phyloP scores from a whole-genome alignment of 2,329 filamentous ascomycete genomes.

The Hymenotorrendiella dingleyae region DNA sequence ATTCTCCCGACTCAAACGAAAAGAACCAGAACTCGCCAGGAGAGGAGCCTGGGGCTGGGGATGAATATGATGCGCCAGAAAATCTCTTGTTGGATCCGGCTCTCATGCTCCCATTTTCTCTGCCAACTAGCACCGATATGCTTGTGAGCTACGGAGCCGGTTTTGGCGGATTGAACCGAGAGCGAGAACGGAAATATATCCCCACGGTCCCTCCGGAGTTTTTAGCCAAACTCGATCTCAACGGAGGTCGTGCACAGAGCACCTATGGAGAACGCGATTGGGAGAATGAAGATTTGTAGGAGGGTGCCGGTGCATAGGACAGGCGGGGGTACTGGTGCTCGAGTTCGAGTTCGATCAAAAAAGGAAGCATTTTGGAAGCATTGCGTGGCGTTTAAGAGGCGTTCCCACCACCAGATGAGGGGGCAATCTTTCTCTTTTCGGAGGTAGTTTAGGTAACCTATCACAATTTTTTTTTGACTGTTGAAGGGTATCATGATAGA shows the following conservation, averaged over 20 bases:
- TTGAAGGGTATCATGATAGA: no score
- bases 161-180: slow-evolving; percentile 85
- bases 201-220: slow-evolving; percentile 94
- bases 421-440: no score
- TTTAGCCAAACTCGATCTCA: slow-evolving; percentile 70
- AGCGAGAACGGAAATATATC: slow-evolving; percentile 90
- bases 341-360: not conserved
- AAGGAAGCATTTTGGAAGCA: slow-evolving; percentile 9
- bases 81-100: slow-evolving; percentile 81
- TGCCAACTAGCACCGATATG: slow-evolving; percentile 97
- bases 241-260: slow-evolving; percentile 43
- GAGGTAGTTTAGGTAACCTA: no score
- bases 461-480: no score
- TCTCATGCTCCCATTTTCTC: slow-evolving; percentile 87
- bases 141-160: slow-evolving; percentile 90
- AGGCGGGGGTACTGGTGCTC: not conserved
- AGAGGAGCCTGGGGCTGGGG: slow-evolving; percentile 30
- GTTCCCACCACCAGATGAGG: not conserved
- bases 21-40: slow-evolving; percentile 23
- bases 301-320: not conserved
- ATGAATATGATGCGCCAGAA: slow-evolving; percentile 65
- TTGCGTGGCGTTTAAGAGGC: slow-evolving; percentile 9
- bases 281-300: slow-evolving; percentile 53
- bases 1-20: slow-evolving; percentile 37
- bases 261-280: slow-evolving; percentile 60